Evolutionary conservation across 2,329 filamentous ascomycete genomes (phyloP).

Genomic region (Phaeosphaeria sp.): DNA sequence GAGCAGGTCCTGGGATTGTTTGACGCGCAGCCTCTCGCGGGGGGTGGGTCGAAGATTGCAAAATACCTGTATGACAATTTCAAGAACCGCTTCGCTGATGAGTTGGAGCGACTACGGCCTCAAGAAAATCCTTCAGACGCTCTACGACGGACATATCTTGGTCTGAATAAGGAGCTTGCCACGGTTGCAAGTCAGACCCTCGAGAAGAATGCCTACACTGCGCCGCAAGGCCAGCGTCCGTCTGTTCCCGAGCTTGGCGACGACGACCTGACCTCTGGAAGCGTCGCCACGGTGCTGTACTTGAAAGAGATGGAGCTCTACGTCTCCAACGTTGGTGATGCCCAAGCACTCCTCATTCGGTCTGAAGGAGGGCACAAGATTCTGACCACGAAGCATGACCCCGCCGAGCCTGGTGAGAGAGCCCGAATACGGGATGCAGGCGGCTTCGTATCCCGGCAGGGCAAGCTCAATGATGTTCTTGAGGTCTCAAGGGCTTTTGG

Average conservation of each 20-base stretch:
- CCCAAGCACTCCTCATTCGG: constrained; percentile 92
- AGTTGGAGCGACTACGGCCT: constrained; percentile 75
- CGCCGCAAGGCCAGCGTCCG: constrained; percentile 55
- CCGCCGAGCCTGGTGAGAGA: constrained; percentile 82
- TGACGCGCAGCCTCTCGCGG: constrained; percentile 88
- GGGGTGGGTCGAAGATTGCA: constrained; percentile 90
- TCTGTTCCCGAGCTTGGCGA: constrained; percentile 81
- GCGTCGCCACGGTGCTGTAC: constrained; percentile 90
- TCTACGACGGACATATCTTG: constrained; percentile 82
- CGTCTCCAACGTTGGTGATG: constrained; percentile 94
- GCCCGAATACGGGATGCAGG: constrained; percentile 92
- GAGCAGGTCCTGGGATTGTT: constrained; percentile 95
- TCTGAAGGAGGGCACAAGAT: constrained; percentile 83
- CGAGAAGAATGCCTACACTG: constrained; percentile 64
- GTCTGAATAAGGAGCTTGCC: constrained; percentile 92
- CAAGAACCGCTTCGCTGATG: constrained; percentile 79
- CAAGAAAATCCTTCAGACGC: constrained; percentile 83
- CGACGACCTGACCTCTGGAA: constrained; percentile 88
- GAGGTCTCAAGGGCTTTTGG: constrained; percentile 95
- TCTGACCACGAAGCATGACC: constrained; percentile 90
- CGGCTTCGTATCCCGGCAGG: constrained; percentile 93
- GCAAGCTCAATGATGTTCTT: constrained; percentile 88
- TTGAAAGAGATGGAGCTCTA: constrained; percentile 88
- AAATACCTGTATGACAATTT: constrained; percentile 98
- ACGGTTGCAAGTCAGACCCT: constrained; percentile 80